Evolutionary conservation across 352 stramenopile genomes (phyloP).

Genomic region (Globisporangium perplexum): DNA sequence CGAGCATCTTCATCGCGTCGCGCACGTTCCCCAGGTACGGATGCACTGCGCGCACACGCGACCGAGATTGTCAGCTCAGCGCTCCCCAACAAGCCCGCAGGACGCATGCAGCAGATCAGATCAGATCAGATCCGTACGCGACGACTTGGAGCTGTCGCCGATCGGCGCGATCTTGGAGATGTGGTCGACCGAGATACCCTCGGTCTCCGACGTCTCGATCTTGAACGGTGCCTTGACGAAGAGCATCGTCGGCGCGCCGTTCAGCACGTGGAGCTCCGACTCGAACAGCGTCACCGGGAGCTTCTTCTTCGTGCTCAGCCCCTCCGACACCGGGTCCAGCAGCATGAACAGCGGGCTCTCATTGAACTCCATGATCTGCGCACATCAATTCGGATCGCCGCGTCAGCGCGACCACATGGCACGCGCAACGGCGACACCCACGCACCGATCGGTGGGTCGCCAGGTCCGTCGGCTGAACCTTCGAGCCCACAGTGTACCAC

Average conservation of each 20-base stretch:
- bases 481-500: constrained; percentile 83
- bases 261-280: constrained; percentile 82
- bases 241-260: constrained; percentile 83
- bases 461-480: constrained; percentile 67
- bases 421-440: neutral
- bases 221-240: constrained; percentile 87
- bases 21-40: constrained; percentile 73
- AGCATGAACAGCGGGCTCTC: constrained; percentile 81
- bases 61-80: constrained; percentile 2
- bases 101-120: neutral
- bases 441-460: constrained; percentile 65
- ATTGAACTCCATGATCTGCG: constrained; percentile 85
- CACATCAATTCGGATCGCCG: neutral
- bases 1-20: constrained; percentile 83
- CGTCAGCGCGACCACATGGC: neutral
- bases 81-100: neutral
- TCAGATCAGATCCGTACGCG: constrained; percentile 44
- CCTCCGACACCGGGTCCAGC: constrained; percentile 57
- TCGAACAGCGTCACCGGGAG: constrained; percentile 84
- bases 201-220: constrained; percentile 82
- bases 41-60: constrained; percentile 47
- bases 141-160: constrained; percentile 65
- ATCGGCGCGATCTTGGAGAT: constrained; percentile 84
- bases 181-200: constrained; percentile 85
- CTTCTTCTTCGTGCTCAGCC: constrained; percentile 76